Evolutionary conservation across 164 flowering plant genomes (phyloP).

Genomic region (Nelumbo lutea): DNA sequence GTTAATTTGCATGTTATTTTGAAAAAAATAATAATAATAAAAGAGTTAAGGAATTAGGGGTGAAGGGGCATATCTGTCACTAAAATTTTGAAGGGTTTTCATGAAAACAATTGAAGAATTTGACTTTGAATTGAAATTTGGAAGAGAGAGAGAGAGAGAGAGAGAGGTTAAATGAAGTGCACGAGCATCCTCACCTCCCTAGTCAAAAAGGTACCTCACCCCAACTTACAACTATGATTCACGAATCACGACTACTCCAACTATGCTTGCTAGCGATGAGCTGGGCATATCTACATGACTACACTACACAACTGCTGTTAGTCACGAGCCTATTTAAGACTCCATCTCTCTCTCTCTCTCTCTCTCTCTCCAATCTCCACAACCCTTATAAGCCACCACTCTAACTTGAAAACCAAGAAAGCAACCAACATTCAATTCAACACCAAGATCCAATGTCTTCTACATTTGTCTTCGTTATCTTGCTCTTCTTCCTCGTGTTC

Average conservation of each 20-base stretch:
- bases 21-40: no score
- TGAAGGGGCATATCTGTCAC: no score
- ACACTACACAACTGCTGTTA: not conserved
- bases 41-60: no score
- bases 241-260: not conserved
- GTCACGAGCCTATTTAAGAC: constrained; percentile 35
- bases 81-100: no score
- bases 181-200: constrained; percentile 19
- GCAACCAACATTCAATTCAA: not conserved
- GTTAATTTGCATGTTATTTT: no score
- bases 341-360: not conserved
- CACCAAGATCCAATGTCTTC: constrained; percentile 5
- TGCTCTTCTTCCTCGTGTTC: constrained; percentile 19
- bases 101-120: not conserved
- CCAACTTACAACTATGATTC: not conserved
- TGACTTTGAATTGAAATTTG: no score
- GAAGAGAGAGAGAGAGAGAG: not conserved
- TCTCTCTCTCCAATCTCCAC: not conserved
- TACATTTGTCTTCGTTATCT: constrained; percentile 4
- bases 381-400: not conserved
- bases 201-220: constrained; percentile 6
- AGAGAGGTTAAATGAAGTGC: constrained; percentile 9
- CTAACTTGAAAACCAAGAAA: not conserved
- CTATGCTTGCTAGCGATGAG: constrained; percentile 18
- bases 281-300: constrained; percentile 11